phyloP scores from a whole-genome alignment of 2,329 filamentous ascomycete genomes.

The Epichloe brachyelytri region DNA sequence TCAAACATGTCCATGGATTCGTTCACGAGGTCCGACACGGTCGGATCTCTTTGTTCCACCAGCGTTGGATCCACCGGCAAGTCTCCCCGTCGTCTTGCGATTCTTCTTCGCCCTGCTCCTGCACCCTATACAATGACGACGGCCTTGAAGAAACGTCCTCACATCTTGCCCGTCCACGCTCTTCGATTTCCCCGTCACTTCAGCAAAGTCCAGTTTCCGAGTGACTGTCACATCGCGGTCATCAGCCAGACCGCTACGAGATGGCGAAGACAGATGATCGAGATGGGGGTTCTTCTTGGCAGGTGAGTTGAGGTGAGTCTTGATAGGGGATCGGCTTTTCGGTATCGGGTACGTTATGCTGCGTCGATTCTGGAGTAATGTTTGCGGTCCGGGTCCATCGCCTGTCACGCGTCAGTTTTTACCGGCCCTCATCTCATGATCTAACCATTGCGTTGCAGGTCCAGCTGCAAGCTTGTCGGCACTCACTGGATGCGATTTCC shows the following conservation, averaged over 20 bases:
- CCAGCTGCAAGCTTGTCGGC: background rate
- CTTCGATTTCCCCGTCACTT: constrained; percentile 8
- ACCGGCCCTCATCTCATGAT: background rate
- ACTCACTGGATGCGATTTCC: constrained; percentile 38
- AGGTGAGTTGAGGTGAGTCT: constrained; percentile 47
- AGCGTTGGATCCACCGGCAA: constrained; percentile 4
- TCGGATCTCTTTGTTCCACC: constrained; percentile 17
- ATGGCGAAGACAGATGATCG: constrained; percentile 38
- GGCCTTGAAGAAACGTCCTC: constrained; percentile 14
- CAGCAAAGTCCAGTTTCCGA: constrained; percentile 40
- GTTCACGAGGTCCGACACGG: constrained; percentile 21
- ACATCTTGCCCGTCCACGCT: constrained; percentile 6
- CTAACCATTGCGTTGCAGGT: background rate
- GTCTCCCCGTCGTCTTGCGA: constrained; percentile 10
- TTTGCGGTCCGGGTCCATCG: constrained; percentile 39
- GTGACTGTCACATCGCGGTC: constrained; percentile 31
- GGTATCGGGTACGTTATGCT: constrained; percentile 35
- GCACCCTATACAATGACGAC: background rate
- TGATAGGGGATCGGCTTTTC: constrained; percentile 45
- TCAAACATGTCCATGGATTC: constrained; percentile 31
- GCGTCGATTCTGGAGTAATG: constrained; percentile 38
- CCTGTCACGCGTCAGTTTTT: constrained; percentile 20
- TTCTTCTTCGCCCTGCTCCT: constrained; percentile 13
- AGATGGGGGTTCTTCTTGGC: constrained; percentile 48
- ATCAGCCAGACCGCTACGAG: constrained; percentile 23